phyloP scores from a whole-genome alignment of 2,329 filamentous ascomycete genomes.

The Pseudocercospora vitis region DNA sequence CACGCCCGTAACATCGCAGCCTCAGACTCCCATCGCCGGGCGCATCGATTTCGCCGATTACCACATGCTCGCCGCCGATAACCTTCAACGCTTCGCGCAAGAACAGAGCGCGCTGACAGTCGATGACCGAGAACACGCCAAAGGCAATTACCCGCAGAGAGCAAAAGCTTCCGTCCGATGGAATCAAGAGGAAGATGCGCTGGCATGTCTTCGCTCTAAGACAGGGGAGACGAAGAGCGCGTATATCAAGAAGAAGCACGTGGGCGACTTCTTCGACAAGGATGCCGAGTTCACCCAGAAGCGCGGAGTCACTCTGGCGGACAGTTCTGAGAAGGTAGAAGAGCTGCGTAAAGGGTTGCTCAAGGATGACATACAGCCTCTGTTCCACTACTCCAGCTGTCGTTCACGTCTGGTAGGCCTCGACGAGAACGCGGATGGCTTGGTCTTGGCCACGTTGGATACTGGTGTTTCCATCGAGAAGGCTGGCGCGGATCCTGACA shows the following conservation, averaged over 20 bases:
- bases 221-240: conserved; percentile 30
- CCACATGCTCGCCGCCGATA: conserved; percentile 50
- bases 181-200: conserved; percentile 34
- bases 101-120: conserved; percentile 49
- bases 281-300: conserved; percentile 28
- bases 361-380: conserved; percentile 48
- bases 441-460: conserved; percentile 52
- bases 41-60: conserved; percentile 37
- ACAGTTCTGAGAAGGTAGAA: conserved; percentile 27
- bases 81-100: conserved; percentile 48
- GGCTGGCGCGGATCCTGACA: conserved; percentile 20
- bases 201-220: conserved; percentile 27
- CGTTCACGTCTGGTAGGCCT: conserved; percentile 52
- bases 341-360: conserved; percentile 46
- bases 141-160: conserved; percentile 34
- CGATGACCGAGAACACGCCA: conserved; percentile 38
- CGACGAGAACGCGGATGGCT: conserved; percentile 44
- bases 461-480: conserved; percentile 46
- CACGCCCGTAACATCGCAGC: conserved; percentile 25
- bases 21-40: conserved; percentile 26
- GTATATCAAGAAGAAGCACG: conserved; percentile 45
- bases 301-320: conserved; percentile 26
- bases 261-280: conserved; percentile 43
- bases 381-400: conserved; percentile 48
- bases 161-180: conserved; percentile 33